Evolutionary conservation across 106 monocot genomes (phyloP).

Genomic region (Platanthera zijinensis): DNA sequence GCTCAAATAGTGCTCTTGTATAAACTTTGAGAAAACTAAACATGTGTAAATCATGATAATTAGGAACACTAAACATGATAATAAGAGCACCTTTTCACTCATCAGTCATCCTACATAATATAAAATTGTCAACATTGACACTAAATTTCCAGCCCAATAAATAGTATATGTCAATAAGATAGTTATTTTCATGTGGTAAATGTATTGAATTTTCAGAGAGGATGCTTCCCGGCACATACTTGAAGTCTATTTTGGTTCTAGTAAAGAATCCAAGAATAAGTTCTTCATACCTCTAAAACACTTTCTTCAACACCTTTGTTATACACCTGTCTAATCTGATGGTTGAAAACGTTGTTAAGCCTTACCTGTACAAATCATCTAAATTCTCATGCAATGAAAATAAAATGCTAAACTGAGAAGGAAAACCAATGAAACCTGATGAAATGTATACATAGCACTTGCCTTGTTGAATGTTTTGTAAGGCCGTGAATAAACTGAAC

Average conservation of each 20-base stretch:
- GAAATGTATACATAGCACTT: neutral
- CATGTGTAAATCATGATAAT: no score
- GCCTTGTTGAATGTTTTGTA: neutral
- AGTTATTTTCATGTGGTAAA: neutral
- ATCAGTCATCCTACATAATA: neutral
- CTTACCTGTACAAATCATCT: constrained; percentile 2
- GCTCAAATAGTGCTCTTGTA: no score
- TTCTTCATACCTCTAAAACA: constrained; percentile 7
- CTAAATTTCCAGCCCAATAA: neutral
- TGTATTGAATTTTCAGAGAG: neutral
- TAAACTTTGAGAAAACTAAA: no score
- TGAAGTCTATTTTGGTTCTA: neutral
- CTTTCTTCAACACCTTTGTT: neutral
- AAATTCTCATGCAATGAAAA: neutral
- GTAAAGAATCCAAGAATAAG: neutral
- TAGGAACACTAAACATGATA: no score
- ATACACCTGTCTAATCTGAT: neutral
- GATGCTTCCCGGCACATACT: neutral
- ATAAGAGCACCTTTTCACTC: no score
- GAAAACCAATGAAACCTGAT: neutral
- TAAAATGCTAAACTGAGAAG: neutral
- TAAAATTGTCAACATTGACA: neutral
- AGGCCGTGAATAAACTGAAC: neutral
- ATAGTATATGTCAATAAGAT: neutral
- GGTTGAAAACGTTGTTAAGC: neutral